A percentile compares a stretch with the other conserved stretches of the same genome.
These are phyloP conservation scores for Clavispora carvajalis DNA, from an alignment of 805 yeast genomes.

Conservation along the genomic window DNA sequence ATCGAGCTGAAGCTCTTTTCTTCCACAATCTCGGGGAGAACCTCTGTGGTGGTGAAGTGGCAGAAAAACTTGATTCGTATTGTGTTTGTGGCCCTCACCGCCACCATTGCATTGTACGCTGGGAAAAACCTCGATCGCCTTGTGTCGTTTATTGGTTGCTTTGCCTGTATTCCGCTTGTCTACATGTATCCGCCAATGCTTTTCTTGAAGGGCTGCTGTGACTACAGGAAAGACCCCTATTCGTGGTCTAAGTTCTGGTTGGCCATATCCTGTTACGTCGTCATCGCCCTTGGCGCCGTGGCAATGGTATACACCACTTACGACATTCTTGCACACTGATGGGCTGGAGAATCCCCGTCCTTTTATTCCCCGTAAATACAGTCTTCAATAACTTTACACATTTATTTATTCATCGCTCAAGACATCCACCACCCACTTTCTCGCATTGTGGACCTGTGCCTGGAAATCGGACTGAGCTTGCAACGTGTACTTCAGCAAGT, in stretches of 20 bases:
- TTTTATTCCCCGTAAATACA: background rate
- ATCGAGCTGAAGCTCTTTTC: slow-evolving; percentile 57
- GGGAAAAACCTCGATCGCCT: slow-evolving; percentile 66
- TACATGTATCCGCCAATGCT: slow-evolving; percentile 82
- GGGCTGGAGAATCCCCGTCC: too few relatives aligned
- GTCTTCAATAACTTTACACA: slow-evolving; percentile 2
- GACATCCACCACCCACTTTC: slow-evolving; percentile 8
- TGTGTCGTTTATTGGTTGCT: slow-evolving; percentile 77
- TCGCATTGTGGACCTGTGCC: slow-evolving; percentile 13
- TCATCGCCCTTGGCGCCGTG: slow-evolving; percentile 51
- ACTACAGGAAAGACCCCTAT: slow-evolving; percentile 18
- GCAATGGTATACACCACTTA: slow-evolving; percentile 66
- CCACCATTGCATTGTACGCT: slow-evolving; percentile 59
- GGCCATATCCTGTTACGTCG: slow-evolving; percentile 41
- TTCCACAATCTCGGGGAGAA: slow-evolving; percentile 48
- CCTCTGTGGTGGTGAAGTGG: slow-evolving; percentile 54
- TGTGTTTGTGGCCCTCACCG: slow-evolving; percentile 47
- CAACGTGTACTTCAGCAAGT: slow-evolving; percentile 6
- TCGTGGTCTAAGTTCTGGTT: slow-evolving; percentile 27
- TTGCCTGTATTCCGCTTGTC: slow-evolving; percentile 81
- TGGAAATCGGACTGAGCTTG: slow-evolving; percentile 13
- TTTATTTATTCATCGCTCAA: slow-evolving; percentile 9
- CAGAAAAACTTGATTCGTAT: slow-evolving; percentile 56
- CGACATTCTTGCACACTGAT: slow-evolving; percentile 7
- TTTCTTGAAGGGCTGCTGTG: slow-evolving; percentile 52